Conservation (phyloP, 768 basidiomycete genomes). For the Pleurotus sapidus region DNA sequence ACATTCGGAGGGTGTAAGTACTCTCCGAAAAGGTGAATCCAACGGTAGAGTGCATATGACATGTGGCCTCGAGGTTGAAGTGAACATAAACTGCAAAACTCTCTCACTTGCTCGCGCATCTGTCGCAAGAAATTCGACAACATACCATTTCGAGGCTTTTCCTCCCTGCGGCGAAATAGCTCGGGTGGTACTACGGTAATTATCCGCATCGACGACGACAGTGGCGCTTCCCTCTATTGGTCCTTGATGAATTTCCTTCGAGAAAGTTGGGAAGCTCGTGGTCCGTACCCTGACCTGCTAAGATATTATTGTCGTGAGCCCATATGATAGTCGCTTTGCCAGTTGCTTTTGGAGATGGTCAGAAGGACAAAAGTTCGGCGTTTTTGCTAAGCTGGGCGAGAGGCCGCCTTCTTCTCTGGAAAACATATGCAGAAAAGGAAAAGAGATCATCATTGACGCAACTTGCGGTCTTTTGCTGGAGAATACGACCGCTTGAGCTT, state of each 20-base stretch:
- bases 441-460: too few relatives aligned
- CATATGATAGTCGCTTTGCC: not conserved
- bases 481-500: not conserved
- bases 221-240: not conserved
- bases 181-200: not conserved
- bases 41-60: too few relatives aligned
- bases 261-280: too few relatives aligned
- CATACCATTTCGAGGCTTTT: too few relatives aligned
- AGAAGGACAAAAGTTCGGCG: not conserved
- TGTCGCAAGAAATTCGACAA: too few relatives aligned
- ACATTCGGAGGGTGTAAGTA: not conserved
- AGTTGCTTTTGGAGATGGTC: not conserved
- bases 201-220: not conserved
- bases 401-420: too few relatives aligned
- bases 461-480: not conserved
- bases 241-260: too few relatives aligned
- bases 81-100: not conserved
- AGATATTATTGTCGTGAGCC: not conserved
- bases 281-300: not conserved
- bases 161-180: too few relatives aligned
- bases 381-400: not conserved
- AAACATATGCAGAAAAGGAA: too few relatives aligned
- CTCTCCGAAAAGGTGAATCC: not conserved
- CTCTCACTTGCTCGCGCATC: not conserved
- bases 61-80: not conserved